Percentiles rank a stretch among this genome's conserved stretches.
Conservation (phyloP, 306 rosid genomes). For the Neltuma alba region DNA sequence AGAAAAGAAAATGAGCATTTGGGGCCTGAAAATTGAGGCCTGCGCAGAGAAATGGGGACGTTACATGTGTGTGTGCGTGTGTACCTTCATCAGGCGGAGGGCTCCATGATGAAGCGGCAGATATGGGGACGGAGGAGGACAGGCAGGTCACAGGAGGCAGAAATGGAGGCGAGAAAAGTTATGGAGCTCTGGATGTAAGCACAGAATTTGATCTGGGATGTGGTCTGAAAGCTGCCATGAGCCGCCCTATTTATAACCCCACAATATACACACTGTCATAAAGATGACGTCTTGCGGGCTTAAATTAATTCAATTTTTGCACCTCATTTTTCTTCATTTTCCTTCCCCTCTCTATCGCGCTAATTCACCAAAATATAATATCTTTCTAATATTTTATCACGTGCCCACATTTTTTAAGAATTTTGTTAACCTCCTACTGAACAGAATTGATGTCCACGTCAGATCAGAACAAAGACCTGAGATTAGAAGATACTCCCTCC, state of each 20-base stretch:
- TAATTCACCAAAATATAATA: background rate
- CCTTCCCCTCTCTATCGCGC: background rate
- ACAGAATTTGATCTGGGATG: background rate
- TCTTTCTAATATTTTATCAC: too few relatives aligned
- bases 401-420: too few relatives aligned
- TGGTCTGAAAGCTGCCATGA: background rate
- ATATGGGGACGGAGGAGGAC: background rate
- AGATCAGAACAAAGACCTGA: too few relatives aligned
- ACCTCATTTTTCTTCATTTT: background rate
- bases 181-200: background rate
- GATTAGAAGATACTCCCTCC: too few relatives aligned
- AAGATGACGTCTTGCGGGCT: background rate
- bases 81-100: background rate
- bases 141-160: background rate
- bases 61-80: background rate
- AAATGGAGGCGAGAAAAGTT: background rate
- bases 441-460: background rate
- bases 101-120: background rate
- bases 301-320: background rate
- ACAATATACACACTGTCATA: background rate
- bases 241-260: conserved; percentile 7
- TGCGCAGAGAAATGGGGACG: background rate
- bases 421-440: too few relatives aligned
- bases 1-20: background rate
- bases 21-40: background rate